Evolutionary conservation across 192 early-diverging fungal species (phyloP), one percentile per base, ranked within the genome.

Genomic region (Dissophora ornata): DNA sequence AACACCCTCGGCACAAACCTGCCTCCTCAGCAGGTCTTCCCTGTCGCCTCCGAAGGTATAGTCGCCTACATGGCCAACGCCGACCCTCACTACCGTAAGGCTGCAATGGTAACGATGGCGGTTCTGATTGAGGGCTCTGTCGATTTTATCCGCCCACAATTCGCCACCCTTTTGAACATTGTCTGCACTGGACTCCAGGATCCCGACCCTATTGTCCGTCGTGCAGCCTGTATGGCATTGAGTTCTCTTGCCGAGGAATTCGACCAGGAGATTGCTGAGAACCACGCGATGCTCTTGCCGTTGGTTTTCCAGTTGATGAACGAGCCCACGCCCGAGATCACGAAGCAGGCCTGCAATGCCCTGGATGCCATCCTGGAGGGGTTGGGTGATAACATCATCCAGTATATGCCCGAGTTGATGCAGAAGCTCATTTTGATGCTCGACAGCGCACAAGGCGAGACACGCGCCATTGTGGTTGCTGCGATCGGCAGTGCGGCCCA

Each of bases 401-500:
- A 82, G 46, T 97, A 97, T 46, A 82, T 96, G 28, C 91, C 91
- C 15, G 83, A 84, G 52, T 65, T 97, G 16, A 94, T 96, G 92
- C 86, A 92, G 63, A 93, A 90, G 65, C 82, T 97, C 26, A 71
- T 94, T 8, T 78, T 83, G 32, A 83, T 96, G 59, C 83, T 95
- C 62, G 93, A 94, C 47, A 79, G 85, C 33, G 89, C 84, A 12
- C 69, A 83, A 26, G 82, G 78, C 34, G 90, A 93, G 59, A 87
- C 94, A 45, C 90, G 91, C 69, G 90, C 89, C 16, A 88, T 90
- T 34, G 93, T 93, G 24, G 86, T 90, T 24, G 92, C 91, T 19
- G 94, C 94, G 19, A 90, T 97, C 54, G 96, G 96, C n/a, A 94
- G 92, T 55, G 92, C 93, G 12, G 96, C 96, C 16, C 90, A 95